Evolutionary conservation across 768 basidiomycete genomes (phyloP), one percentile per base, ranked within the genome.

Genomic region (Trametes cinnabarina): DNA sequence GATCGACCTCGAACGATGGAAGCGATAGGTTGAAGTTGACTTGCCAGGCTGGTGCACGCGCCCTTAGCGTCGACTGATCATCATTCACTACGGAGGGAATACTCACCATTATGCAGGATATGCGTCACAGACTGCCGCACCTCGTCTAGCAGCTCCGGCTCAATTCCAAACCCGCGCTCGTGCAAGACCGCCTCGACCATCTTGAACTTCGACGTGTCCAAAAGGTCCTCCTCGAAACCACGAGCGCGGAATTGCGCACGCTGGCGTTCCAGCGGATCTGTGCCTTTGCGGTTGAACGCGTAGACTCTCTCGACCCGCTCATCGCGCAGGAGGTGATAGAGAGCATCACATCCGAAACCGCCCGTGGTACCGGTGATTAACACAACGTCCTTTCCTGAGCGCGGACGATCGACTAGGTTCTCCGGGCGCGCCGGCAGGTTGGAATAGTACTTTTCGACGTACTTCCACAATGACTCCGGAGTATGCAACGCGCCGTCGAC

Each of bases 21-120:
- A 79, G 60, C 0, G 72, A 66, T 1, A 74, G 53, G 44, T 80
- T 79, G 61, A 79, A 79, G 50, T 81, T 69, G 6, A 80, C 65
- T 19, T 69, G 58, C 78, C 76, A 79, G 0, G 74, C 77, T 66
- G 32, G 12, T 32, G 12, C 10, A 19, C 1, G 4, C 7, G 40
- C 7, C 6, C n/a, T 40, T 6, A 53, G 43, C 19, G 10, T 48
- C 2, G 2, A 10, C n/a, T 10, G 20, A n/a, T 12, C n/a, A 14
- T 8, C n/a, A n/a, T n/a, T n/a, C n/a, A n/a, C n/a, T 20, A 17
- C 2, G 3, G 3, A 5, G 20, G 3, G 3, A 30, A 17, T 9
- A 9, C 32, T 39, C 14, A 63, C 63, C 1, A 74, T 79, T 9
- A 75, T 78, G 61, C 4, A 62, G 37, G 35, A 62, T 51, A 23